phyloP scores from a whole-genome alignment of 257 asterid genomes.

The Solanum chiquidenum region DNA sequence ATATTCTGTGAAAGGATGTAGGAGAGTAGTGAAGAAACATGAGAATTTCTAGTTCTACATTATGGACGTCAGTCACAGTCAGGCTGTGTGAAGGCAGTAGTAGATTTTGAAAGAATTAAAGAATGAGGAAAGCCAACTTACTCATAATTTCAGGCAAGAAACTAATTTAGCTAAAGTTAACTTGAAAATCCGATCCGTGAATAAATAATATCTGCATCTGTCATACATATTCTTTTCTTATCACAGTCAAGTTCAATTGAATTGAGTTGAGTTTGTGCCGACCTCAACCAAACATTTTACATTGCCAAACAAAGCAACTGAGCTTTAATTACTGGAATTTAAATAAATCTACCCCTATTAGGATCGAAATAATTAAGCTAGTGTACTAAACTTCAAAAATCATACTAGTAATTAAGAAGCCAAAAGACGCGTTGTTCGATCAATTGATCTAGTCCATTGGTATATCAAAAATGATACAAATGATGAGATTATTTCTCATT shows the following conservation, averaged over 20 bases:
- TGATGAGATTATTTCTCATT: no score
- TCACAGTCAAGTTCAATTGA: background rate
- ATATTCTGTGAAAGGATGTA: background rate
- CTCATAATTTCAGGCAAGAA: background rate
- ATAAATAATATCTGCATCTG: background rate
- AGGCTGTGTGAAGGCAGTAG: background rate
- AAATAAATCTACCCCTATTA: no score
- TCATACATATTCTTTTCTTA: background rate
- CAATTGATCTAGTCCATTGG: background rate
- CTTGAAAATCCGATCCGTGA: background rate
- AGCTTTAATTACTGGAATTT: no score
- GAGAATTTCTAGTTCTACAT: background rate
- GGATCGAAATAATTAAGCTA: background rate
- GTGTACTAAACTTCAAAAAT: background rate
- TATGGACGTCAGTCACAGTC: background rate
- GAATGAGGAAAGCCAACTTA: background rate
- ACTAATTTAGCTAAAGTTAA: background rate
- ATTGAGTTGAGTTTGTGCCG: background rate
- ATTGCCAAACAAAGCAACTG: background rate
- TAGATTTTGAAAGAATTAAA: background rate
- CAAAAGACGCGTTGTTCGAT: no score
- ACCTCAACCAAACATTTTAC: background rate
- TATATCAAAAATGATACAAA: no score
- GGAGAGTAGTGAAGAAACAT: background rate
- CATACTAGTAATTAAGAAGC: no score